Evolutionary conservation across 257 asterid genomes (phyloP), one percentile per base, ranked within the genome.

Genomic region (Jaltomata sinuosa): DNA sequence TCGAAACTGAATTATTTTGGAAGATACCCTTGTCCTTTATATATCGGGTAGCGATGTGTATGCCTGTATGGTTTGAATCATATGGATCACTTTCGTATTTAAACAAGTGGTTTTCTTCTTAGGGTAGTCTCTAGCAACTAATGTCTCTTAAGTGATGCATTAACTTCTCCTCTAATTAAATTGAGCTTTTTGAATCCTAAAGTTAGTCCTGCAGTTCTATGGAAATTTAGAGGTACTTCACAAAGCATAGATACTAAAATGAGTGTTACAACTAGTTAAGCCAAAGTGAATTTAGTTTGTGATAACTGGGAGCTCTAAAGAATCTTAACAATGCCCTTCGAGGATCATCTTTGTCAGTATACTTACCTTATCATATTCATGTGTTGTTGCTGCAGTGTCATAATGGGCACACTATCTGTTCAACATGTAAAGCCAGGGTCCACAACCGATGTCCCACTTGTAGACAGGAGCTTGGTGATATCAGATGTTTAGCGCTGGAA

Each of bases 401-500:
- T 87, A 94, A 93, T 40, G 97, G 98, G 47, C 98, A 94, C 83
- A 94, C 97, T 6, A 91, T 94, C 42, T 94, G 98, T 89, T 94
- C 98, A 53, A 93, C 97, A 84, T 93, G 98, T 87, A 94, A 93
- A 89, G 92, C 82, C 65, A 92, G 98, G 89, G 98, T 94, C 27
- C 97, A 94, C 87, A 94, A 93, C 86, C 84, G 95, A 54, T 94
- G 98, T 68, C 97, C 98, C 7, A 94, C 98, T 79, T 94, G 98
- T 83, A 89, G 97, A 86, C 97, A 91, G 83, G 98, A 95, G 87
- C 97, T 95, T 59, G 98, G 98, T 18, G 97, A 95, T 84, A 95
- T 95, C 91, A 91, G 98, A 89, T 95, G 98, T 89, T 89, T 93
- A 85, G 98, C 98, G 8, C 90, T 95, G 22, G 98, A 95, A 89